phyloP scores from a whole-genome alignment of 1,284 basidiomycete species.

The Sanghuangporus sanghuang region DNA sequence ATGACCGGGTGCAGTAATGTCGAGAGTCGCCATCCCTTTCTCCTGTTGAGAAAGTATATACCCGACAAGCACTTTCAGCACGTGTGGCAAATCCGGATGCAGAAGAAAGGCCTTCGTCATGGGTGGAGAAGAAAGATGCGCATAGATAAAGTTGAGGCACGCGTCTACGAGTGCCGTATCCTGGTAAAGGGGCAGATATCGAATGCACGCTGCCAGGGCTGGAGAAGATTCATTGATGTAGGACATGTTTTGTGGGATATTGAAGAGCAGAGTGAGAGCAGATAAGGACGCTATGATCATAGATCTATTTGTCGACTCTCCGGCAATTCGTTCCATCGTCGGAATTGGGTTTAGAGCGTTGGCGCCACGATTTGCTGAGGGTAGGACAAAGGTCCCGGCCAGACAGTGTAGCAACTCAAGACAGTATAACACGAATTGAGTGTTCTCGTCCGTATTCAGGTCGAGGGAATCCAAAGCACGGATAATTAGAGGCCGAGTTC shows the following conservation, averaged over 20 bases:
- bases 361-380: conserved; percentile 26
- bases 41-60: conserved; percentile 65
- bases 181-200: conserved; percentile 67
- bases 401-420: conserved; percentile 61
- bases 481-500: conserved; percentile 56
- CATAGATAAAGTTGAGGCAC: conserved; percentile 70
- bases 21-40: conserved; percentile 57
- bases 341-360: conserved; percentile 38
- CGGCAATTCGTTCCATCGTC: conserved; percentile 48
- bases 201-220: conserved; percentile 55
- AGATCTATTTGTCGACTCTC: conserved; percentile 60
- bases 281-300: conserved; percentile 62
- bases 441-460: conserved; percentile 51
- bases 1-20: conserved; percentile 52
- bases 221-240: conserved; percentile 50
- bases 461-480: conserved; percentile 46
- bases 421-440: conserved; percentile 63
- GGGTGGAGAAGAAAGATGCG: conserved; percentile 65
- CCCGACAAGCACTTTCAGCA: conserved; percentile 60
- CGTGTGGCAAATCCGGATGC: conserved; percentile 60
- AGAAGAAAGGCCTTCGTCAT: conserved; percentile 76
- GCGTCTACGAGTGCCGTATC: conserved; percentile 68
- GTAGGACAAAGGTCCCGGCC: conserved; percentile 37
- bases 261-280: conserved; percentile 54
- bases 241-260: conserved; percentile 51